Base-by-base conservation (phyloP, 352 stramenopile species). In the Pythium rishiriense region DNA sequence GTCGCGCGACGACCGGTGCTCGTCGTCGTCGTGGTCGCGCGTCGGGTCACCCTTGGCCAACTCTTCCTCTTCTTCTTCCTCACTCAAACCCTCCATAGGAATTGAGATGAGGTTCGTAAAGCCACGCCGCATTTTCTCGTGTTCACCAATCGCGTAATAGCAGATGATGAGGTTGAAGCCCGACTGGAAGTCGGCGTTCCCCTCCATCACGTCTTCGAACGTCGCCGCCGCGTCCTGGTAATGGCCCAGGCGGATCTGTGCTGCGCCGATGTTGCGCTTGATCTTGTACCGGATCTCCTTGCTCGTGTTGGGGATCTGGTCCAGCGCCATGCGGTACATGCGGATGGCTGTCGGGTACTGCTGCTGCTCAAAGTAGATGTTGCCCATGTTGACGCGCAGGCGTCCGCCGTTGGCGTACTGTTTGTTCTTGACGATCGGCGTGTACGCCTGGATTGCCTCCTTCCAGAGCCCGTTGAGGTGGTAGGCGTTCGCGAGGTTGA, bases 121-220 rank as follows among this genome's bases (percentile, higher is more conserved):
- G 3, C 84, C 83, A 17, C 87, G 82, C 29, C 94, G 91, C 89
- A 98, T 98, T 49, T 94, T 97, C 48, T 98, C 90, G 37, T 94
- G 79, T 72, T 99, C 93, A 26, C 96, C 97, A 48, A 98, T 88
- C 3, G 96, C 96, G 57, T 98, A 98, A 72, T 98, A 98, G 72
- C 97, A 99, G 55, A 99, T 84, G 29, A 99, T 88, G 48, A 99
- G 82, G 67, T 99, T 98, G 71, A 98, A 99, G 2, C 93, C 95
- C 9, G 94, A 96, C 73, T 98, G 94, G 69, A 98, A 97, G 61
- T 99, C 94, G 10, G 93, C 84, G 56, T 87, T 93, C 22, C 84
- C 82, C 51, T 95, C 87, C 93, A 99, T 98, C 26, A 98, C 86
- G 62, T 97, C 87, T 61, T 99, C 96, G 64, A 98, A 99, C 19